phyloP scores from a whole-genome alignment of 352 stramenopile genomes.

The Globisporangium spiculum region DNA sequence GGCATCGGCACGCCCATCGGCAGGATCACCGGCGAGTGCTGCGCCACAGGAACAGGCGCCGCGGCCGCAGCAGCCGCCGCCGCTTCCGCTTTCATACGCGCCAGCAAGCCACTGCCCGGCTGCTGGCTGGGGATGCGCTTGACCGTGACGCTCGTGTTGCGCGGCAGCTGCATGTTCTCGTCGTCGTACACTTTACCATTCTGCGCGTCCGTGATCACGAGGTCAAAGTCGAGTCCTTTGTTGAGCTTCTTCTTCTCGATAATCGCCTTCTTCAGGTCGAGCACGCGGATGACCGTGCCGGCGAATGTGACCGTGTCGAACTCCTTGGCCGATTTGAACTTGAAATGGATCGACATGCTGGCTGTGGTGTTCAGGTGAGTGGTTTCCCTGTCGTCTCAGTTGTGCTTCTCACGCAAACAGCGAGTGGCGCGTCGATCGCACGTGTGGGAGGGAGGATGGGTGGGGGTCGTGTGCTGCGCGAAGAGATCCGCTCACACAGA shows the following conservation, averaged over 20 bases:
- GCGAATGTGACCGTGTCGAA: slow-evolving; percentile 87
- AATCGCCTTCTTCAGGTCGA: slow-evolving; percentile 92
- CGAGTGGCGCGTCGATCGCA: neutral
- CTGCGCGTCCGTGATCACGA: slow-evolving; percentile 91
- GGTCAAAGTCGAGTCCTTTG: slow-evolving; percentile 91
- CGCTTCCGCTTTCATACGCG: slow-evolving; percentile 85
- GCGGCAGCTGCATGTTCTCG: slow-evolving; percentile 85
- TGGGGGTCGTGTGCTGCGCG: neutral
- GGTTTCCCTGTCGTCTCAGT: neutral
- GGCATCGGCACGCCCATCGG: slow-evolving; percentile 21
- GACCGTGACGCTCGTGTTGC: slow-evolving; percentile 91
- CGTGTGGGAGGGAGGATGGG: neutral
- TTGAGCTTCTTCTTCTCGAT: slow-evolving; percentile 92
- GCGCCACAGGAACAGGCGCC: slow-evolving; percentile 36
- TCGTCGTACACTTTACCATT: slow-evolving; percentile 91
- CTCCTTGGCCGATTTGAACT: slow-evolving; percentile 90
- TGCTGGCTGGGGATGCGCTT: slow-evolving; percentile 88
- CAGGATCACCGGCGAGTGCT: slow-evolving; percentile 36
- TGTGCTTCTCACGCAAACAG: neutral
- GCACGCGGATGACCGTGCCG: slow-evolving; percentile 80
- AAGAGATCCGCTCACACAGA: neutral
- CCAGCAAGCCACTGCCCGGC: slow-evolving; percentile 68
- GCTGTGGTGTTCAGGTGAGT: slow-evolving; percentile 44
- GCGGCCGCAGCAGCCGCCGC: slow-evolving; percentile 51
- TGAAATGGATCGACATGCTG: slow-evolving; percentile 92